A percentile compares a stretch with the other conserved stretches of the same genome.
Evolutionary conservation across 2,329 filamentous ascomycete species (phyloP).

Genomic region (Fusarium concolor): DNA sequence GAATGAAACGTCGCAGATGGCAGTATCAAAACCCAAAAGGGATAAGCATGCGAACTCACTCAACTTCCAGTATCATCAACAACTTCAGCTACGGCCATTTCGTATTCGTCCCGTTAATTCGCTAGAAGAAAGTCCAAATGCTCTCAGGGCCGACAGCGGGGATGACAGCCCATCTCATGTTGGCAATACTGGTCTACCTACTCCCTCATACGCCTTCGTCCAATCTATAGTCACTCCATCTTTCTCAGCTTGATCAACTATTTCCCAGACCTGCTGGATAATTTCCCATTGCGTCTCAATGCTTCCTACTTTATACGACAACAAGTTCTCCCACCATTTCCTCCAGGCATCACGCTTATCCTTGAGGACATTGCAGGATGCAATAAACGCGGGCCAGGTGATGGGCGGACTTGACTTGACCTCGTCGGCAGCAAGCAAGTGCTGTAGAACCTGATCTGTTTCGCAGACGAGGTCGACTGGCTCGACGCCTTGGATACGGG

Average conservation of each 20-base stretch:
- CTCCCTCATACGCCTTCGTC: background rate
- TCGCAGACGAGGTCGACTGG: background rate
- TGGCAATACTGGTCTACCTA: background rate
- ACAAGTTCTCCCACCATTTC: background rate
- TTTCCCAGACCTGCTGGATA: background rate
- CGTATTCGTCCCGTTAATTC: too few relatives aligned
- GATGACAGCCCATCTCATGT: too few relatives aligned
- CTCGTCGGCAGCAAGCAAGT: too few relatives aligned
- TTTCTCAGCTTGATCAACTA: background rate
- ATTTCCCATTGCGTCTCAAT: background rate
- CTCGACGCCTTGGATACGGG: background rate
- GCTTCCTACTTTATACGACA: background rate
- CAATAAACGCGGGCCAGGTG: slow-evolving; percentile 1
- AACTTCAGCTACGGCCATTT: background rate
- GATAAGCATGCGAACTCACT: background rate
- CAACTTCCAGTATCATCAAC: background rate
- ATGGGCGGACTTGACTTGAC: background rate
- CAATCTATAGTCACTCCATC: background rate
- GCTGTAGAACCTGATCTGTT: too few relatives aligned
- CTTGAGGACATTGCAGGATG: background rate
- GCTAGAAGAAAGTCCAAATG: too few relatives aligned
- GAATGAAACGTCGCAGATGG: background rate
- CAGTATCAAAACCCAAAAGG: background rate
- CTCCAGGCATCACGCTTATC: background rate
- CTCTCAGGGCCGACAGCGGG: too few relatives aligned